These are phyloP conservation scores for Microdochium paspali DNA, from an alignment of 2,329 filamentous ascomycete genomes.

Conservation along the genomic window DNA sequence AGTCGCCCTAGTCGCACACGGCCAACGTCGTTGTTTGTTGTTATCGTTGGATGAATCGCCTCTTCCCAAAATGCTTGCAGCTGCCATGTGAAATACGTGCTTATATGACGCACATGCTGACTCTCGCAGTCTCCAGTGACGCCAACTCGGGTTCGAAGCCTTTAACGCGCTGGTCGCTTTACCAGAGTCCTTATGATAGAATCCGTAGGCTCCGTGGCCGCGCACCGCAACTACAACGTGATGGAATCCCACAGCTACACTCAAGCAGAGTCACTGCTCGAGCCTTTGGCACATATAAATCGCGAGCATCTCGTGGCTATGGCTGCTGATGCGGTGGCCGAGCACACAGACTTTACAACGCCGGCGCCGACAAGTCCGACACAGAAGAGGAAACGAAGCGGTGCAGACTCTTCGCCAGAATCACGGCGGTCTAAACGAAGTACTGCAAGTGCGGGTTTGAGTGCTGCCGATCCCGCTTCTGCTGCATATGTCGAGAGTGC, in stretches of 20 bases:
- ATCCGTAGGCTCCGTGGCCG: neutral
- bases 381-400: constrained; percentile 46
- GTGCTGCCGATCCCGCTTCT: constrained; percentile 28
- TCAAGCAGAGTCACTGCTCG: constrained; percentile 19
- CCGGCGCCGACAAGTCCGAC: constrained; percentile 30
- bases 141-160: neutral
- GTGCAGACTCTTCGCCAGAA: constrained; percentile 34
- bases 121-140: neutral
- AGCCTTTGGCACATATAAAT: constrained; percentile 19
- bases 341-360: constrained; percentile 37
- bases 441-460: constrained; percentile 32
- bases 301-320: constrained; percentile 27
- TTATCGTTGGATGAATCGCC: too few relatives aligned
- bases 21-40: too few relatives aligned
- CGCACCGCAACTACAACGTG: neutral
- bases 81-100: too few relatives aligned
- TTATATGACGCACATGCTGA: neutral
- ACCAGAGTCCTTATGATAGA: neutral
- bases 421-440: constrained; percentile 40
- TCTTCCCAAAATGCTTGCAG: too few relatives aligned
- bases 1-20: too few relatives aligned
- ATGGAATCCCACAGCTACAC: constrained; percentile 23
- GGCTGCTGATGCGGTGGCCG: constrained; percentile 34
- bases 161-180: neutral
- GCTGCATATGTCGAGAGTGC: constrained; percentile 46